A percentile compares a stretch with the other conserved stretches of the same genome.
Conservation (phyloP, 768 basidiomycete genomes). For the Amanita muscaria region DNA sequence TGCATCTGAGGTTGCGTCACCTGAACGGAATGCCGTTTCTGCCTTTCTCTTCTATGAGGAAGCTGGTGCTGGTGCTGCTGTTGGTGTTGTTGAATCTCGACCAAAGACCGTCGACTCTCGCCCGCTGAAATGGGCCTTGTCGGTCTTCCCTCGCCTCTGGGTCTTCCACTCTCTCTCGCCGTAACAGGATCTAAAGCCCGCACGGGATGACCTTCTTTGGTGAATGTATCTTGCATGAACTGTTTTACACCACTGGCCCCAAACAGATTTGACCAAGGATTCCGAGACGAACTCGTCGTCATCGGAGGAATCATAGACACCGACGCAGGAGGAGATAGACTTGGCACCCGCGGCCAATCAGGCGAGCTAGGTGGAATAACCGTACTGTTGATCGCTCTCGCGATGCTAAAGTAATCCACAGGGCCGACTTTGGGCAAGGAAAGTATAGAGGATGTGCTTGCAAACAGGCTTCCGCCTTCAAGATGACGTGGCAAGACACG, state of each 20-base stretch:
- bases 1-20: constrained; percentile 4
- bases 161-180: background rate
- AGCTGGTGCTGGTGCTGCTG: constrained; percentile 3
- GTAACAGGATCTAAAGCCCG: constrained; percentile 18
- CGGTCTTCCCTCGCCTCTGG: background rate
- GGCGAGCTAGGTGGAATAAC: constrained; percentile 34
- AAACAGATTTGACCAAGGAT: constrained; percentile 77
- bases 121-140: background rate
- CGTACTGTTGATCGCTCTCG: constrained; percentile 15
- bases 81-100: background rate
- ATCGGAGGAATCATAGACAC: constrained; percentile 42
- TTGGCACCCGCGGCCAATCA: constrained; percentile 42
- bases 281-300: constrained; percentile 43
- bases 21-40: constrained; percentile 18
- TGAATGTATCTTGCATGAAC: constrained; percentile 46
- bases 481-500: constrained; percentile 3
- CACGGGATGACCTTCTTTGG: constrained; percentile 33
- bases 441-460: constrained; percentile 8
- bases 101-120: background rate
- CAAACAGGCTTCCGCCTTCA: constrained; percentile 4
- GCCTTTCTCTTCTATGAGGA: constrained; percentile 9
- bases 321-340: constrained; percentile 29
- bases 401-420: constrained; percentile 54
- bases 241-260: constrained; percentile 59
- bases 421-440: constrained; percentile 18